Base-by-base conservation (phyloP, 1,139 yeast genomes). In the Taphrina communis region DNA sequence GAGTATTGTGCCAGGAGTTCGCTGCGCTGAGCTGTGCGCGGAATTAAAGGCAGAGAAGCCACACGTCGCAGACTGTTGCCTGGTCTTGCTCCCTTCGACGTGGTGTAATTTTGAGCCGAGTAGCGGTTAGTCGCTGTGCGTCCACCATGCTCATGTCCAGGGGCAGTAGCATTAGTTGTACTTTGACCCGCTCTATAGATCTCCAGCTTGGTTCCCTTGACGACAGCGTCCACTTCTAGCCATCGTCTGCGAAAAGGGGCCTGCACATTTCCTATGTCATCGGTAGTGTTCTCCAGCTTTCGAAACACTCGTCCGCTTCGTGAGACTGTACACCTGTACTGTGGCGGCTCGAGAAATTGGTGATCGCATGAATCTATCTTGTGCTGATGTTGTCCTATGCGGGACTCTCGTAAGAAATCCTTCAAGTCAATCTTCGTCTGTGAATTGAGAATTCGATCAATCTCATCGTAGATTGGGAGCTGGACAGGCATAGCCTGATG, bases 131-230 rank as follows among this genome's bases (percentile, higher is more conserved):
- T 44, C 48, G n/a, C n/a, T 12, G 19, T n/a, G 8, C 8, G 19
- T 44, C 17, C 48, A 44, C n/a, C 19, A 25, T 44, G 12, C 48
- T 44, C 48, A 17, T 44, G 19, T 7, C 17, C 8, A 14, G n/a
- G 5, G 1, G 48, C 8, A n/a, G 19, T 7, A 12, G 48, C n/a
- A n/a, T 17, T 42, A 35, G 21, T 11, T 36, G 53, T 21, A 35
- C 2, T 3, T 9, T 36, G 31, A 6, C 48, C 36, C 8, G 53
- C 63, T 35, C 42, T 41, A 51, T 63, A 55, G 44, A 63, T 39
- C 42, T 31, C 67, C 12, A 63, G 46, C 55, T 53, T 63, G 8
- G 67, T 63, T 6, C 67, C 67, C 8, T 56, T 58, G 38, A 63
- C 36, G 25, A 55, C 55, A 9, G 44, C 38, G 36, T 44, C 44